A percentile compares a stretch with the other conserved stretches of the same genome.
Evolutionary conservation across 495 filamentous ascomycete genomes (phyloP).

Genomic region (Halenospora varia): DNA sequence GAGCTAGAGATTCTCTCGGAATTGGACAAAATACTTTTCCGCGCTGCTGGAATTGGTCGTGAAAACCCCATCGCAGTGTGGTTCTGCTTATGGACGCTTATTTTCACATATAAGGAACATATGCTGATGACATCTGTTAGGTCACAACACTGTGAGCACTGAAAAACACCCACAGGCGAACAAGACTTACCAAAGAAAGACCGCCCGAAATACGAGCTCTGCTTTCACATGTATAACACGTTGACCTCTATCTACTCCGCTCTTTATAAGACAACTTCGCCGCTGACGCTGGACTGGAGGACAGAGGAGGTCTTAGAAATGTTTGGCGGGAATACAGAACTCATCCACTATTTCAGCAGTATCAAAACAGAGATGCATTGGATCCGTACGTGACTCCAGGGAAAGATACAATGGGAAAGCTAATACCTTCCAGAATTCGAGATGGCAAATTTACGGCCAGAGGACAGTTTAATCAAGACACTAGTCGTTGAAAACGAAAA

Average conservation of each 20-base stretch:
- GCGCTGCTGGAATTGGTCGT: background rate
- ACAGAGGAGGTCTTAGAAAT: background rate
- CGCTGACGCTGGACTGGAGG: slow-evolving; percentile 1
- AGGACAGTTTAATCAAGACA: too few relatives aligned
- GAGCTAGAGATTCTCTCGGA: background rate
- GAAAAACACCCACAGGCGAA: too few relatives aligned
- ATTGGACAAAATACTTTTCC: background rate
- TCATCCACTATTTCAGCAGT: background rate
- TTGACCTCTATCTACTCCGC: slow-evolving; percentile 2
- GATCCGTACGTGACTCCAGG: background rate
- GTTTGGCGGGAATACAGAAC: background rate
- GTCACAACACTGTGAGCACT: too few relatives aligned
- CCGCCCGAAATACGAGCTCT: background rate
- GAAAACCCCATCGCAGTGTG: background rate
- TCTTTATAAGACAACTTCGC: slow-evolving; percentile 1
- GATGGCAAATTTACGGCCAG: background rate
- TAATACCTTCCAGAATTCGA: background rate
- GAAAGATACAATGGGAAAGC: background rate
- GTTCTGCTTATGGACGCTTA: background rate
- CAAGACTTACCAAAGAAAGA: background rate
- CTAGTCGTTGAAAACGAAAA: too few relatives aligned
- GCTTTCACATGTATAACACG: background rate
- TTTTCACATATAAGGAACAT: background rate
- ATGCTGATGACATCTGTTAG: background rate
- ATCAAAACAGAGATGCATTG: slow-evolving; percentile 5